A percentile compares a stretch with the other conserved stretches of the same genome.
phyloP scores from a whole-genome alignment of 2,329 filamentous ascomycete genomes.

The Penicillium concentricum region DNA sequence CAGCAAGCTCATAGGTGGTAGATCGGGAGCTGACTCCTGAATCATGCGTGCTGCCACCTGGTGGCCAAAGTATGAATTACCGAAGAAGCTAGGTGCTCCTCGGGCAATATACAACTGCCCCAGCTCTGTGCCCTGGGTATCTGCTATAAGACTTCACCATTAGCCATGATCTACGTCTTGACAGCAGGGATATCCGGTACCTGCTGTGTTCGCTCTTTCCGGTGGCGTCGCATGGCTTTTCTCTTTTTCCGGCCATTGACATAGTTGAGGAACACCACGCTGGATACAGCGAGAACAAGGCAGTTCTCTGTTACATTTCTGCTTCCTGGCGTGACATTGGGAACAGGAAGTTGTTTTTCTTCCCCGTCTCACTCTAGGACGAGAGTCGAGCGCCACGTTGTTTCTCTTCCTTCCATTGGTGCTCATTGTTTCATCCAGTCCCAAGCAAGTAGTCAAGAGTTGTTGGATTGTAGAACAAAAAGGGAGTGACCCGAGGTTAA shows the following conservation, averaged over 20 bases:
- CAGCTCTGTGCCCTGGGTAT: conserved; percentile 16
- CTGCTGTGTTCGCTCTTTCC: conserved; percentile 3
- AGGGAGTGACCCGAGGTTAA: not conserved
- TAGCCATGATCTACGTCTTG: not conserved
- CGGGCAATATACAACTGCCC: conserved; percentile 33
- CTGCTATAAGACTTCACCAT: not conserved
- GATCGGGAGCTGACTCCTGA: conserved; percentile 27
- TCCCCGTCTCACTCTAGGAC: conserved; percentile 6
- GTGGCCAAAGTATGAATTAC: conserved; percentile 35
- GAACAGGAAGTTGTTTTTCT: conserved; percentile 15
- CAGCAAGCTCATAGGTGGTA: conserved; percentile 23
- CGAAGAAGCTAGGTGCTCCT: conserved; percentile 33
- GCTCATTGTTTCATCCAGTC: not conserved
- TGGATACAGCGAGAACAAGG: conserved; percentile 13
- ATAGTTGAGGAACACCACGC: conserved; percentile 11
- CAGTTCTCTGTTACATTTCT: conserved; percentile 13
- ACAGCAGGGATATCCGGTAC: not conserved
- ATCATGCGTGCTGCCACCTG: conserved; percentile 35
- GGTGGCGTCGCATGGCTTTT: not conserved
- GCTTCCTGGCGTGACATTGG: conserved; percentile 16
- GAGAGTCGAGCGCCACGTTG: not conserved
- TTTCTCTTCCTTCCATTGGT: not conserved
- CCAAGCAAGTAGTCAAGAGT: not conserved
- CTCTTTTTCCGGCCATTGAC: conserved; percentile 10
- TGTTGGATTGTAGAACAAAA: not conserved